phyloP scores from a whole-genome alignment of 805 yeast species.

The Saturnispora diversa region DNA sequence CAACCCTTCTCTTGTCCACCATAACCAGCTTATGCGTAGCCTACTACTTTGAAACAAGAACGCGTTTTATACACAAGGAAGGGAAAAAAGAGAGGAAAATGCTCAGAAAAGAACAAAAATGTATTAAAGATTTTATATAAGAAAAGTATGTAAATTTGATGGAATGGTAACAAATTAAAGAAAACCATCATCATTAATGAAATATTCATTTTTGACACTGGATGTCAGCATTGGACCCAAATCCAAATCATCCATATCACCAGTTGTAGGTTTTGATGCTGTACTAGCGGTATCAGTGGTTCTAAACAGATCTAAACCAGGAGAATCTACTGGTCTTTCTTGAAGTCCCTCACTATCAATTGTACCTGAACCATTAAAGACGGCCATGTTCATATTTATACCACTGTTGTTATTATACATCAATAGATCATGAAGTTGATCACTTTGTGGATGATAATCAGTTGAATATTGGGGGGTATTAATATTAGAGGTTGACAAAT shows the following conservation, averaged over 20 bases:
- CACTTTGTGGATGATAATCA: background rate
- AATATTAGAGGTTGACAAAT: constrained; percentile 3
- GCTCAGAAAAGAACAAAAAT: too few relatives aligned
- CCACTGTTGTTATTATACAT: constrained; percentile 1
- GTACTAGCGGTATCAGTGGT: constrained; percentile 7
- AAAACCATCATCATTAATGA: constrained; percentile 6
- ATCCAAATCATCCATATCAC: constrained; percentile 6
- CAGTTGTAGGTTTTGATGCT: background rate
- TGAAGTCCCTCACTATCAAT: constrained; percentile 12
- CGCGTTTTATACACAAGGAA: background rate
- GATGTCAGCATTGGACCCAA: constrained; percentile 4
- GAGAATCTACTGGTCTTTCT: constrained; percentile 12
- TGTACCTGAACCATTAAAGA: constrained; percentile 12
- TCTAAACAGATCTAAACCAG: constrained; percentile 14
- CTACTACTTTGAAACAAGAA: background rate
- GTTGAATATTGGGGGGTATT: constrained; percentile 7
- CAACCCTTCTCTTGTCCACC: background rate
- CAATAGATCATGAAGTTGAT: constrained; percentile 5
- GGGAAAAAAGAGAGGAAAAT: too few relatives aligned
- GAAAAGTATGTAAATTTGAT: background rate
- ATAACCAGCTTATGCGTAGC: background rate
- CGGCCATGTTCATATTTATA: constrained; percentile 9
- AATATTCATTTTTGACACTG: constrained; percentile 5
- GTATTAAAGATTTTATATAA: constrained; percentile 3
- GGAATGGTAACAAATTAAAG: background rate